A percentile compares a stretch with the other conserved stretches of the same genome.
phyloP scores from a whole-genome alignment of 1,284 basidiomycete species.

The Moesziomyces antarcticus region DNA sequence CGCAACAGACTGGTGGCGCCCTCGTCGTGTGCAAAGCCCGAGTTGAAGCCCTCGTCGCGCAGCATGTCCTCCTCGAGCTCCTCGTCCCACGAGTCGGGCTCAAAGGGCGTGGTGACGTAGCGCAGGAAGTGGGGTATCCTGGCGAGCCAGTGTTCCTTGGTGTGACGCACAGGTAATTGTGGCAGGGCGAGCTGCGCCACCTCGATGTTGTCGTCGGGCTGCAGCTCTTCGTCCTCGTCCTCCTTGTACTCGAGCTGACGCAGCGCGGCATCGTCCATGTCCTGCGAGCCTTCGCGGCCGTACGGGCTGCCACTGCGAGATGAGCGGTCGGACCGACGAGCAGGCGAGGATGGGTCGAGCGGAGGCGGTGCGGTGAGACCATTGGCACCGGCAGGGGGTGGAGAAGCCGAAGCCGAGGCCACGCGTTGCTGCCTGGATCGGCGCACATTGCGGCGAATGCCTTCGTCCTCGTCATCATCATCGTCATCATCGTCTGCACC shows the following conservation, averaged over 20 bases:
- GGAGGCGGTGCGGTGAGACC: slow-evolving; percentile 25
- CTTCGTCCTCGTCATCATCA: slow-evolving; percentile 47
- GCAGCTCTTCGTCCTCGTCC: slow-evolving; percentile 68
- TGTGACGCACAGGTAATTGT: slow-evolving; percentile 57
- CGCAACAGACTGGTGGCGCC: slow-evolving; percentile 71
- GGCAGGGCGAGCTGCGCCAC: slow-evolving; percentile 58
- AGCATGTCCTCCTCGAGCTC: slow-evolving; percentile 56
- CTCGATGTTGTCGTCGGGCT: slow-evolving; percentile 75
- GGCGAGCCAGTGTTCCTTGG: slow-evolving; percentile 62
- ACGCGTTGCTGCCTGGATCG: slow-evolving; percentile 40
- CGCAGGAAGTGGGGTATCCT: slow-evolving; percentile 65
- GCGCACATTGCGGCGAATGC: slow-evolving; percentile 32
- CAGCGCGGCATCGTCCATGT: slow-evolving; percentile 40
- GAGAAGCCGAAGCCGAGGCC: slow-evolving; percentile 36
- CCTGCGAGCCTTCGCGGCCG: slow-evolving; percentile 32
- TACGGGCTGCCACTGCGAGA: slow-evolving; percentile 40
- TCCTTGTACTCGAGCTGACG: slow-evolving; percentile 69
- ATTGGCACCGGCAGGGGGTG: slow-evolving; percentile 24
- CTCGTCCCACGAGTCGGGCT: slow-evolving; percentile 53
- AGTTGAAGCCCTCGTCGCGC: slow-evolving; percentile 71
- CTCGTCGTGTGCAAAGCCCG: slow-evolving; percentile 65
- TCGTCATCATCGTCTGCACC: slow-evolving; percentile 17
- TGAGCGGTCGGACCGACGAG: slow-evolving; percentile 18
- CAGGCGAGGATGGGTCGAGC: slow-evolving; percentile 25
- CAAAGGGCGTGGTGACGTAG: slow-evolving; percentile 55